Conservation (phyloP, 768 basidiomycete genomes). For the Trametes sanguinea region DNA sequence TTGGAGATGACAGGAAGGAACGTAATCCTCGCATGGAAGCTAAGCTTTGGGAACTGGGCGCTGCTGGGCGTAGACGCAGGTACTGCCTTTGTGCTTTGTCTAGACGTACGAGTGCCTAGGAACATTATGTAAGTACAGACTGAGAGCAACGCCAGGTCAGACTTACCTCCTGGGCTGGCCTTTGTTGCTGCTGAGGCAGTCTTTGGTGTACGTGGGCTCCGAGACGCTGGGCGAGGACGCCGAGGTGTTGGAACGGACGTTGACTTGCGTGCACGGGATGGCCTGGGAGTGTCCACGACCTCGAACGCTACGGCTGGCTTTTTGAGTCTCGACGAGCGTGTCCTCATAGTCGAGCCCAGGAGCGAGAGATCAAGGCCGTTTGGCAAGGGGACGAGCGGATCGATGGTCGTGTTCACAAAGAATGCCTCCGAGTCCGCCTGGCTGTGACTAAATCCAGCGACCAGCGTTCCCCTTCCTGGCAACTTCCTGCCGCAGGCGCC, state of each 20-base stretch:
- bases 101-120: not conserved
- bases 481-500: not conserved
- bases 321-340: slow-evolving; percentile 1
- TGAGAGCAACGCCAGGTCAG: not conserved
- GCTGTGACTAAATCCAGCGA: not conserved
- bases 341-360: not conserved
- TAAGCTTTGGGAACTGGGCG: not conserved
- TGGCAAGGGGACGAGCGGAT: not conserved
- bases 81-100: not conserved
- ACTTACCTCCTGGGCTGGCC: not conserved
- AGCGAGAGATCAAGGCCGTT: not conserved
- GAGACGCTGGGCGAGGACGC: not conserved
- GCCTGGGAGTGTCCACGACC: not conserved
- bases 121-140: not conserved
- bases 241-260: not conserved
- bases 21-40: not conserved
- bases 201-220: not conserved
- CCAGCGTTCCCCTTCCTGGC: not conserved
- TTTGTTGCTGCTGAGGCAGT: not conserved
- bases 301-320: not conserved
- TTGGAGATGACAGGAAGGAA: not conserved
- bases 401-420: slow-evolving; percentile 8
- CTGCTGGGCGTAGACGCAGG: not conserved
- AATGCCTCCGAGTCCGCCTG: not conserved
- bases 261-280: not conserved